Conservation (phyloP, 2,329 filamentous ascomycete species). For the Nigrograna mackinnonii region DNA sequence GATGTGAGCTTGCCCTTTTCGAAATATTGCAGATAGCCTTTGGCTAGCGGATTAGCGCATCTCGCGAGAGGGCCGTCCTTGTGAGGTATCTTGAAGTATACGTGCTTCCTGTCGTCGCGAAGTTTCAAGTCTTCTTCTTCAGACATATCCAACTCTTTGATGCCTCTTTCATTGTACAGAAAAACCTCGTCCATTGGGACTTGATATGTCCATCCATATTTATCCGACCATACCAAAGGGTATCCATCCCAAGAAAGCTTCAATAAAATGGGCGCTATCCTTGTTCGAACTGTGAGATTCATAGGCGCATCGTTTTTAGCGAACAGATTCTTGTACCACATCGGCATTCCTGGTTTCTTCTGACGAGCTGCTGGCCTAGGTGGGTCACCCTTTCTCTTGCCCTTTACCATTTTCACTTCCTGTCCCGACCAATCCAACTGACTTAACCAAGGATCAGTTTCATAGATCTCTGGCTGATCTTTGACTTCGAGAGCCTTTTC, state of each 20-base stretch:
- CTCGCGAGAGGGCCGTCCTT: slow-evolving; percentile 88
- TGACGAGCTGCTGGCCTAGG: slow-evolving; percentile 78
- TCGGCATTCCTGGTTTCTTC: slow-evolving; percentile 92
- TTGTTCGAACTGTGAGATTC: slow-evolving; percentile 79
- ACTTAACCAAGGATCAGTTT: slow-evolving; percentile 83
- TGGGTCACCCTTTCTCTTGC: slow-evolving; percentile 82
- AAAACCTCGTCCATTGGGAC: slow-evolving; percentile 66
- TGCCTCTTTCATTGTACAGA: slow-evolving; percentile 71
- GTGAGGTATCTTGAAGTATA: slow-evolving; percentile 93
- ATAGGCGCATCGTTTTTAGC: slow-evolving; percentile 69
- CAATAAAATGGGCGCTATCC: slow-evolving; percentile 83
- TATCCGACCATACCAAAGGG: slow-evolving; percentile 90
- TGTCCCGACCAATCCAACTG: slow-evolving; percentile 97
- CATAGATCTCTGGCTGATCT: slow-evolving; percentile 68
- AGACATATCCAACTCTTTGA: slow-evolving; percentile 78
- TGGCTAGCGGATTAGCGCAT: slow-evolving; percentile 86
- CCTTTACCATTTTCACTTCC: slow-evolving; percentile 87
- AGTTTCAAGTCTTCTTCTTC: slow-evolving; percentile 67
- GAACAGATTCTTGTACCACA: slow-evolving; percentile 95
- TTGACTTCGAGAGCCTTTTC: slow-evolving; percentile 78
- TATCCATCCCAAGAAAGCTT: slow-evolving; percentile 86
- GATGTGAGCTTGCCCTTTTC: slow-evolving; percentile 87
- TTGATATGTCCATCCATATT: slow-evolving; percentile 89
- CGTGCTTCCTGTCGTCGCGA: slow-evolving; percentile 65
- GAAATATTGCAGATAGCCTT: slow-evolving; percentile 88